Conservation (phyloP, 2,329 filamentous ascomycete species). For the Aureobasidium sp. region DNA sequence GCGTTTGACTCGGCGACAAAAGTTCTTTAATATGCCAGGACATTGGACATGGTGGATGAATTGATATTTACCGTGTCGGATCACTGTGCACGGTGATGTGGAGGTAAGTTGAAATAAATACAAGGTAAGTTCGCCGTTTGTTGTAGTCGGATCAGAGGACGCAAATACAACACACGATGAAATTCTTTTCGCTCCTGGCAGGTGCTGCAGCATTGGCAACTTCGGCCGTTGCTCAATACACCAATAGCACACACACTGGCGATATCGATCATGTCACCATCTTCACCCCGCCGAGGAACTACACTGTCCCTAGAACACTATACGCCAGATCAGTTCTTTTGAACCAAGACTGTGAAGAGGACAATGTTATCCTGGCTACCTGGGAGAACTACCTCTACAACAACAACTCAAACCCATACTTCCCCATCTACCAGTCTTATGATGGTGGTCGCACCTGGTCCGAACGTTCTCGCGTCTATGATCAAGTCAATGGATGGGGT, state of each 20-base stretch:
- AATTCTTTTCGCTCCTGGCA: neutral
- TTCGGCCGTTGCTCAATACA: conserved; percentile 7
- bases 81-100: neutral
- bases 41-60: conserved; percentile 6
- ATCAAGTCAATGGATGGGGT: conserved; percentile 58
- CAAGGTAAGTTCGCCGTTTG: neutral
- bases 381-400: conserved; percentile 49
- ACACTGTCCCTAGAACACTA: conserved; percentile 36
- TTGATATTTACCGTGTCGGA: conserved; percentile 9
- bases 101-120: conserved; percentile 1
- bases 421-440: conserved; percentile 41
- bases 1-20: neutral
- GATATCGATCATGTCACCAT: conserved; percentile 20
- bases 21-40: neutral
- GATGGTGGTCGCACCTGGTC: conserved; percentile 51
- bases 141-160: no score
- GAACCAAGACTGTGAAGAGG: conserved; percentile 30
- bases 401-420: conserved; percentile 37
- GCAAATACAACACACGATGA: neutral
- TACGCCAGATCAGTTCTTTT: conserved; percentile 46
- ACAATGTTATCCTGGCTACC: conserved; percentile 40
- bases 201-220: neutral
- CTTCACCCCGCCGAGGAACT: conserved; percentile 24
- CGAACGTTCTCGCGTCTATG: conserved; percentile 55
- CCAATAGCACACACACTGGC: neutral